Conservation (phyloP, 2,329 filamentous ascomycete genomes). For the Arthroderma sp. region DNA sequence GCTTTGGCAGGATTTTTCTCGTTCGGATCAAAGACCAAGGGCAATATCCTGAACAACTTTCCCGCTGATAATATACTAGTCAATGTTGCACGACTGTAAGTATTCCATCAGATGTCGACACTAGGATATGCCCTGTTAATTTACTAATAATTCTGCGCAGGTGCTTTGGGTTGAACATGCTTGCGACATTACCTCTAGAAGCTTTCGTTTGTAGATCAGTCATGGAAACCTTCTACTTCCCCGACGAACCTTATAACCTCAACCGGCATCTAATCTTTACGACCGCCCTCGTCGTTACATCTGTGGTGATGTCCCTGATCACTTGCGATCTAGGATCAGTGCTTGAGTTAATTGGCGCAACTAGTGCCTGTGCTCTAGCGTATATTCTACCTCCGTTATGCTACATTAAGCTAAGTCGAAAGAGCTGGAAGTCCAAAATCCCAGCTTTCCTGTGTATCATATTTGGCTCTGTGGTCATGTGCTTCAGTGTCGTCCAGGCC, state of each 20-base stretch:
- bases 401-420: slow-evolving; percentile 80
- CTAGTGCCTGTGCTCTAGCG: slow-evolving; percentile 81
- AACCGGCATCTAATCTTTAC: slow-evolving; percentile 78
- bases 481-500: slow-evolving; percentile 63
- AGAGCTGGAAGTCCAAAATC: slow-evolving; percentile 59
- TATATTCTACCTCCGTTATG: slow-evolving; percentile 93
- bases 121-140: background rate
- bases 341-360: slow-evolving; percentile 91
- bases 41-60: slow-evolving; percentile 98
- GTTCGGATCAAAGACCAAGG: slow-evolving; percentile 81
- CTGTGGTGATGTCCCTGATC: slow-evolving; percentile 63
- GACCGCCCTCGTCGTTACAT: slow-evolving; percentile 63
- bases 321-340: slow-evolving; percentile 91
- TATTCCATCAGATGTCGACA: background rate
- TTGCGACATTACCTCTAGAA: slow-evolving; percentile 90
- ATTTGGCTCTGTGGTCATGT: slow-evolving; percentile 72
- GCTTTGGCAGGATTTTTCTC: slow-evolving; percentile 80
- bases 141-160: slow-evolving; percentile 17
- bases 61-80: slow-evolving; percentile 81
- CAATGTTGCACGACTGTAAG: slow-evolving; percentile 72
- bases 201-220: slow-evolving; percentile 96
- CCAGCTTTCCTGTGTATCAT: slow-evolving; percentile 57
- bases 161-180: slow-evolving; percentile 97
- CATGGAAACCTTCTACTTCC: slow-evolving; percentile 75
- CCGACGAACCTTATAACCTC: slow-evolving; percentile 62